Base-by-base conservation (phyloP, 305 asterid genomes). In the Galium porrigens region DNA sequence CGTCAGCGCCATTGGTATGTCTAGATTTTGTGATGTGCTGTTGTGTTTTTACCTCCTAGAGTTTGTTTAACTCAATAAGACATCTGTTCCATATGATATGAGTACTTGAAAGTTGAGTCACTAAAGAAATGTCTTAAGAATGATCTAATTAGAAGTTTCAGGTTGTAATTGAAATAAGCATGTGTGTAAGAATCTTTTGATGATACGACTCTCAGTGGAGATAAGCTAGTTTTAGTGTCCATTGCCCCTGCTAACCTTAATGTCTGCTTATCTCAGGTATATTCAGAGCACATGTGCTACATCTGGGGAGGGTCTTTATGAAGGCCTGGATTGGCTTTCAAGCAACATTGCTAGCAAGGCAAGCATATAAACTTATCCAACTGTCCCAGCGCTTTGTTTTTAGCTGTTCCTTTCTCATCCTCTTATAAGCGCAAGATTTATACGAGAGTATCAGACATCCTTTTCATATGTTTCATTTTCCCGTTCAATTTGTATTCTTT, bases 291-390 rank as follows among this genome's bases (percentile, higher is more conserved):
- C 76, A 6, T 72, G 76, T 41, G 76, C 76, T 15, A 72, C 76
- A 18, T 72, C 76, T 55, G 76, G 76, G n/a, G 76, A 72, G 65
- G 76, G 76, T 11, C 76, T 72, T 14, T 72, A 72, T 62, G 76
- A 72, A 72, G 76, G 76, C 36, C 56, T 72, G 60, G 76, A 72
- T 55, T 72, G 76, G 76, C 76, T 72, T 33, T 72, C 76, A 49
- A 72, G 49, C 76, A 72, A 72, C 67, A 72, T 72, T 72, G 76
- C 72, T 34, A 61, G 57, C 69, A 72, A 72, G 76, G 76, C 65
- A 62, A 72, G 76, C 59, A 6, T 36, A 33, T 1, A 12, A 46
- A 58, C 42, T 39, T 58, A 25, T 55, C 3, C 8, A 18, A 29
- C 62, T 11, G 15, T 14, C 6, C 56, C 1, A 6, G 9, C 7